Conservation (phyloP, 2,329 filamentous ascomycete species). For the Colletotrichum orbiculare region DNA sequence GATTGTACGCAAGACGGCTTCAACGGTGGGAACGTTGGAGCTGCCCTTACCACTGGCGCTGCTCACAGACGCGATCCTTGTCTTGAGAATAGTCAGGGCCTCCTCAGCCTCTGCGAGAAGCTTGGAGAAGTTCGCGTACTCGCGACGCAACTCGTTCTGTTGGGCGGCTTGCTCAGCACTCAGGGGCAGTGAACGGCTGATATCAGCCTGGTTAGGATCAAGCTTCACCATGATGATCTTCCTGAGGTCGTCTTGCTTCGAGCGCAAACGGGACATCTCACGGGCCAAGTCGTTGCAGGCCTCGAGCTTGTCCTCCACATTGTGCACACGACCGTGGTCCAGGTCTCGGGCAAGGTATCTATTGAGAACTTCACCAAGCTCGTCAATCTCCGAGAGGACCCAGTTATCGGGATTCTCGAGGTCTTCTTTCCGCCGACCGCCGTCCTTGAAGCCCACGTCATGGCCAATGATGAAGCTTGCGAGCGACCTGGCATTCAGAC, state of each 20-base stretch:
- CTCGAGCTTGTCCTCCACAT: slow-evolving; percentile 75
- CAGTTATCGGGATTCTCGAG: slow-evolving; percentile 77
- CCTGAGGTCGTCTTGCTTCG: slow-evolving; percentile 81
- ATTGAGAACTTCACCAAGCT: slow-evolving; percentile 73
- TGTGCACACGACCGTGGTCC: slow-evolving; percentile 74
- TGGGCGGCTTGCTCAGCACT: slow-evolving; percentile 85
- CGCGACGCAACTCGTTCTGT: slow-evolving; percentile 83
- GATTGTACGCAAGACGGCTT: slow-evolving; percentile 92
- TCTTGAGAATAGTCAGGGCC: slow-evolving; percentile 80
- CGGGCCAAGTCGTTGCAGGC: slow-evolving; percentile 74
- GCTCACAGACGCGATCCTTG: slow-evolving; percentile 74
- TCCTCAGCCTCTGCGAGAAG: slow-evolving; percentile 84
- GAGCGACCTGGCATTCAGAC: slow-evolving; percentile 81
- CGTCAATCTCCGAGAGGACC: slow-evolving; percentile 79
- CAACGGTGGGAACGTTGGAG: slow-evolving; percentile 80
- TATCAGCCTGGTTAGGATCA: slow-evolving; percentile 74
- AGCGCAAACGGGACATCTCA: slow-evolving; percentile 77
- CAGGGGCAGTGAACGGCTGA: slow-evolving; percentile 77
- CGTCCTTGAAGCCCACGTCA: slow-evolving; percentile 61
- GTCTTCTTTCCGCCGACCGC: slow-evolving; percentile 71
- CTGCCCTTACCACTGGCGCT: slow-evolving; percentile 57
- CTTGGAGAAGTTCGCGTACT: slow-evolving; percentile 79
- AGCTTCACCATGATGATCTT: slow-evolving; percentile 77
- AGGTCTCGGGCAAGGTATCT: slow-evolving; percentile 72
- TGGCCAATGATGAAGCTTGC: slow-evolving; percentile 76